A percentile compares a stretch with the other conserved stretches of the same genome.
phyloP scores from a whole-genome alignment of 441 rosid genomes.

The Omphalea diandra region DNA sequence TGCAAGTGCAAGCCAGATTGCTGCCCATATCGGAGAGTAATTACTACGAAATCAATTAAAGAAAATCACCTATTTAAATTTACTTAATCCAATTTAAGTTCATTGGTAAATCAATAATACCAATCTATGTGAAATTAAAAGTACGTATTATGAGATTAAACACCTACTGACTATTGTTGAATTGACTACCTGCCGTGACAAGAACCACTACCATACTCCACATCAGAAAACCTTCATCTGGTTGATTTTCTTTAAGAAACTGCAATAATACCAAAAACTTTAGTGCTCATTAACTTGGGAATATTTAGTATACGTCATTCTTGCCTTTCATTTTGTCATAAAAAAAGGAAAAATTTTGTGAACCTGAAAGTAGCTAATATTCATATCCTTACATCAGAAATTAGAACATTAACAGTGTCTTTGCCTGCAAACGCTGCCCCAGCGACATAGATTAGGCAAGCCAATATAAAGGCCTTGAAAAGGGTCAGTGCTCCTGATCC shows the following conservation, averaged over 20 bases:
- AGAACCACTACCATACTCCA: constrained; percentile 38
- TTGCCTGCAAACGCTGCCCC: constrained; percentile 34
- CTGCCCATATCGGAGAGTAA: constrained; percentile 18
- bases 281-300: neutral
- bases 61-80: neutral
- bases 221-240: constrained; percentile 37
- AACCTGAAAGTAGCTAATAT: neutral
- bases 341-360: neutral
- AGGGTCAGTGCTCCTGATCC: constrained; percentile 30
- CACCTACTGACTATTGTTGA: neutral
- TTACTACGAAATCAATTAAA: too few relatives aligned
- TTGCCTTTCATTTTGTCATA: too few relatives aligned
- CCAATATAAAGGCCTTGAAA: constrained; percentile 29
- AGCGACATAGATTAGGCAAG: constrained; percentile 29
- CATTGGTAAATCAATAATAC: too few relatives aligned
- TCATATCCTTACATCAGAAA: constrained; percentile 26
- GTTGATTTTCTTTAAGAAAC: constrained; percentile 33
- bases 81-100: too few relatives aligned
- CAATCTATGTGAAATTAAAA: too few relatives aligned
- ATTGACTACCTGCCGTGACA: constrained; percentile 26
- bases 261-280: constrained; percentile 6
- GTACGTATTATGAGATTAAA: too few relatives aligned
- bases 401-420: constrained; percentile 19
- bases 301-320: neutral
- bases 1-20: constrained; percentile 36